Base-by-base conservation (phyloP, 192 early-diverging fungal species). In the Coemansia sp. region DNA sequence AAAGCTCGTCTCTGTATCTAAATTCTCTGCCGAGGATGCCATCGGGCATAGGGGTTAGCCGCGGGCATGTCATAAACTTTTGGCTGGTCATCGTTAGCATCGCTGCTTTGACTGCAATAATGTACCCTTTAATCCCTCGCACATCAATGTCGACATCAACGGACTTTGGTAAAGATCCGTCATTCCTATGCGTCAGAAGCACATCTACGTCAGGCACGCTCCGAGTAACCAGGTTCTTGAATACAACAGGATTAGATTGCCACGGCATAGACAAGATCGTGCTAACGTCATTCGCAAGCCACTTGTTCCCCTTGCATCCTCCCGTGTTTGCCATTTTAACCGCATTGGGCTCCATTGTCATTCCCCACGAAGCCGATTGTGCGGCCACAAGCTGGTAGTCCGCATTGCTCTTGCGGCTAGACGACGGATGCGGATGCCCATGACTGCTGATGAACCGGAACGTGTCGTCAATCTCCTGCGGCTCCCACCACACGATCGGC, bases 331-430 rank as follows among this genome's bases (percentile, higher is more conserved):
- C 17, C 29, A 57, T 36, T 19, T 6, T 7, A 9, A 60, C 15
- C 4, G 36, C 45, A 45, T 52, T 55, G 29, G 34, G 15, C 10
- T 59, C 35, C 33, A 67, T 32, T 33, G 56, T 20, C 19, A 67
- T 60, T 23, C 54, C 65, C 65, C 65, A 67, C 20, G 65, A 56
- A 11, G 60, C 35, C 5, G 56, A 46, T 3, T 11, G n/a, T 36
- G 10, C 9, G 7, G 57, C 57, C 38, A 59, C 58, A 33, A 67
- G 65, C 41, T 66, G 65, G 29, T 50, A 33, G 34, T 57, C 34
- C 14, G 34, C n/a, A 14, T 57, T 57, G 55, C 55, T 57, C 8
- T 36, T 36, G 32, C 34, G 32, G 14, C 5, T 57, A 15, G 7
- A 2, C 15, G 5, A 6, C 17, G 29, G 34, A 19, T 19, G 15